These are phyloP conservation scores for Candida pseudocylindracea DNA, from an alignment of 1,139 yeast genomes.

Conservation along the genomic window DNA sequence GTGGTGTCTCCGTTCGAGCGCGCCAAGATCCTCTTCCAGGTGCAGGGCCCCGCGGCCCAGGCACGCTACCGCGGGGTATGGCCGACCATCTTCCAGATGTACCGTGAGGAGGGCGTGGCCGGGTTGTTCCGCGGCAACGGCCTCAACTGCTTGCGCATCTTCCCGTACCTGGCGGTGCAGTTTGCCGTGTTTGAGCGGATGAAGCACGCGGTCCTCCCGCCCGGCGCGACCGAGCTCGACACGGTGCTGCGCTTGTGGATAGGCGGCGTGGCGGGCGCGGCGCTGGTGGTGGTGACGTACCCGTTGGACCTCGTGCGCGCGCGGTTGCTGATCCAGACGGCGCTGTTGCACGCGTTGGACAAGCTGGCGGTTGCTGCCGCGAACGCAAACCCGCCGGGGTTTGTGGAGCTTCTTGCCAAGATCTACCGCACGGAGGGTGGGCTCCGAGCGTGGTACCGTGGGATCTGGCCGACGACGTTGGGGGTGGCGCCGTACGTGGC, in stretches of 20 bases:
- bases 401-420: constrained; percentile 27
- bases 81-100: constrained; percentile 57
- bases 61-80: constrained; percentile 54
- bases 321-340: constrained; percentile 74
- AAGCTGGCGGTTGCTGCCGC: constrained; percentile 16
- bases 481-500: constrained; percentile 98
- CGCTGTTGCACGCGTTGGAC: constrained; percentile 32
- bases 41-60: constrained; percentile 53
- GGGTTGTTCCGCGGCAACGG: constrained; percentile 87
- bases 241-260: constrained; percentile 37
- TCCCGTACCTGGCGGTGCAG: constrained; percentile 92
- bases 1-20: constrained; percentile 91
- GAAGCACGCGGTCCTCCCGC: constrained; percentile 15
- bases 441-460: constrained; percentile 52
- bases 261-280: constrained; percentile 68
- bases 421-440: constrained; percentile 74
- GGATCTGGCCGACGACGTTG: constrained; percentile 67
- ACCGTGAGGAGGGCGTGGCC: constrained; percentile 72
- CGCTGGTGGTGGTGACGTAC: constrained; percentile 67
- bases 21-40: constrained; percentile 76
- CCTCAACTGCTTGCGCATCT: constrained; percentile 67
- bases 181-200: constrained; percentile 65
- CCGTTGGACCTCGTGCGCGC: constrained; percentile 87
- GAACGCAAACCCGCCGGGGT: constrained; percentile 24
- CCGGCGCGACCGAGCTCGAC: constrained; percentile 14